A percentile compares a stretch with the other conserved stretches of the same genome.
Evolutionary conservation across 306 rosid species (phyloP).

Genomic region (Fragaria iinumae): DNA sequence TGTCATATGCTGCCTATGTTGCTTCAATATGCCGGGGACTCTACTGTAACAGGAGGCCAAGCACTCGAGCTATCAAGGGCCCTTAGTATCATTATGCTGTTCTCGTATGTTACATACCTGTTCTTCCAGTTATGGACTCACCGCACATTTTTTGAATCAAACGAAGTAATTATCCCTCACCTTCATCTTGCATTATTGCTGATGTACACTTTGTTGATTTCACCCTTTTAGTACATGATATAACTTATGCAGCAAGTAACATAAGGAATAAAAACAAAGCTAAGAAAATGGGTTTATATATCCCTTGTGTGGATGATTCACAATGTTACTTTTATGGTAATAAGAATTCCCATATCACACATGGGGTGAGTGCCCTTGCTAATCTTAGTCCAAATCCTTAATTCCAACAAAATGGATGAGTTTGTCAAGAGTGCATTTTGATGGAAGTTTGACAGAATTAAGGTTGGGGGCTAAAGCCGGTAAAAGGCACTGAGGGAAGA

Average conservation of each 20-base stretch:
- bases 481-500: not conserved
- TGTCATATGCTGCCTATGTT: constrained; percentile 77
- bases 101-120: constrained; percentile 55
- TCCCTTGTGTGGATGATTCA: not conserved
- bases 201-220: not conserved
- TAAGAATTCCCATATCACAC: not conserved
- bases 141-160: constrained; percentile 62
- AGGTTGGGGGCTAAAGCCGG: not conserved
- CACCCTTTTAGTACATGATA: not conserved
- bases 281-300: not conserved
- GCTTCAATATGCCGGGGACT: constrained; percentile 41
- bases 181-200: not conserved
- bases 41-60: constrained; percentile 29
- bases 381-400: not conserved
- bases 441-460: not conserved
- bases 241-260: not conserved
- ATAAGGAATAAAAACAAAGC: not conserved
- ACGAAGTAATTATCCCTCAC: constrained; percentile 38
- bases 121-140: constrained; percentile 82
- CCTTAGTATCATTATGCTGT: constrained; percentile 68
- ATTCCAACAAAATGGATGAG: not conserved
- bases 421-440: not conserved
- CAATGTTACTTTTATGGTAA: not conserved
- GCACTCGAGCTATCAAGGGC: constrained; percentile 64
- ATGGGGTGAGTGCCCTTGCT: not conserved